These are phyloP conservation scores for Rhodotorula sp. DNA, from an alignment of 1,284 basidiomycete species.

Conservation along the genomic window DNA sequence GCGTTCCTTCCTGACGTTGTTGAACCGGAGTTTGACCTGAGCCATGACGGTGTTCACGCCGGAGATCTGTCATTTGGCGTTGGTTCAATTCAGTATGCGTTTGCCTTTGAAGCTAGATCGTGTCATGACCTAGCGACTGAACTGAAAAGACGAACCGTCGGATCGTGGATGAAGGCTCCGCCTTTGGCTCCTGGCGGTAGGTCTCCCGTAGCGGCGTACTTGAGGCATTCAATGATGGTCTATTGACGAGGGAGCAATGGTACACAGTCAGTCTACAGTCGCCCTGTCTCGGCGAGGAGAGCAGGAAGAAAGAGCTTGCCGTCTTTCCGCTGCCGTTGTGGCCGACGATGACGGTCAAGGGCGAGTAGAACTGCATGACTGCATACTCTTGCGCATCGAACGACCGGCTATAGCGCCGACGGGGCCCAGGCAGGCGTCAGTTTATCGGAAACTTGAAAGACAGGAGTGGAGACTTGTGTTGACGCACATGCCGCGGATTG, in stretches of 20 bases:
- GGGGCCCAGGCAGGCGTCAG: too few species aligned
- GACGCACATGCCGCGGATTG: constrained; percentile 41
- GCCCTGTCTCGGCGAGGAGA: neutral
- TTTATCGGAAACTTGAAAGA: neutral
- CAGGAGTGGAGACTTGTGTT: too few species aligned
- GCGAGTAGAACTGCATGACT: constrained; percentile 95
- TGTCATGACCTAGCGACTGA: too few species aligned
- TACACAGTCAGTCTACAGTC: neutral
- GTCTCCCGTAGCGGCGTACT: constrained; percentile 97
- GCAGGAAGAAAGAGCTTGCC: constrained; percentile 47
- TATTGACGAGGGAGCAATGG: constrained; percentile 38
- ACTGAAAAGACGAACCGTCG: constrained; percentile 57
- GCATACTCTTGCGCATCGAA: constrained; percentile 80
- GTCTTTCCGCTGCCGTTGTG: constrained; percentile 99
- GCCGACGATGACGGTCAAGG: constrained; percentile 97
- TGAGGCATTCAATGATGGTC: constrained; percentile 98
- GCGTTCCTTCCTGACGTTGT: constrained; percentile 76
- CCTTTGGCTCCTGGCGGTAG: constrained; percentile 96
- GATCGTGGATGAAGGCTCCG: constrained; percentile 96
- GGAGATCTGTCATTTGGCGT: constrained; percentile 66
- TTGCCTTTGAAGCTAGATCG: neutral
- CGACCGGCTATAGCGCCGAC: constrained; percentile 47
- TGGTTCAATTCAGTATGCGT: neutral
- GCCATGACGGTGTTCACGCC: constrained; percentile 98
- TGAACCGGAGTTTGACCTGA: constrained; percentile 91